Percentiles rank a stretch among this genome's conserved stretches.
phyloP scores from a whole-genome alignment of 371 early-diverging fungal species.

The Syncephalastrum sp. region DNA sequence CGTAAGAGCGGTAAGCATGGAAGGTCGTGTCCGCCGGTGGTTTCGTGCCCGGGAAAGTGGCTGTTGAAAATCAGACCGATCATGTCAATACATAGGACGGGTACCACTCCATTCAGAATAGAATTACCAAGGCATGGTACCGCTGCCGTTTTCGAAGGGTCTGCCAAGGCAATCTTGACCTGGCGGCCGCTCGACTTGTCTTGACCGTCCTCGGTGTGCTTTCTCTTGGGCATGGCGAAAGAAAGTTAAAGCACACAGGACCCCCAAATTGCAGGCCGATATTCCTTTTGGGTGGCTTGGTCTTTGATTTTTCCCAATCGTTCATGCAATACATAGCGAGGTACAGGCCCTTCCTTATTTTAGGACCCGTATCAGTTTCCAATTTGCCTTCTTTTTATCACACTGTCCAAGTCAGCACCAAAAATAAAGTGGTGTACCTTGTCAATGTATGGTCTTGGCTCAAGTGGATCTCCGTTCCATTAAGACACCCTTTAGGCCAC shows the following conservation, averaged over 20 bases:
- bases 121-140: constrained; percentile 36
- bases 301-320: no score
- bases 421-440: no score
- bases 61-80: constrained; percentile 17
- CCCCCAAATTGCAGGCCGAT: neutral
- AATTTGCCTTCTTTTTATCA: no score
- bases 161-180: constrained; percentile 15
- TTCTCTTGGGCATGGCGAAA: constrained; percentile 19
- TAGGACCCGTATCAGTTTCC: no score
- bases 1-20: constrained; percentile 24
- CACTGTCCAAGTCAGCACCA: no score
- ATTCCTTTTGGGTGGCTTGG: no score
- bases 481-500: no score
- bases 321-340: no score
- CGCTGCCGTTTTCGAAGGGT: constrained; percentile 14
- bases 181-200: constrained; percentile 6
- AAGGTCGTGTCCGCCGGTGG: constrained; percentile 33
- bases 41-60: constrained; percentile 44
- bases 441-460: no score
- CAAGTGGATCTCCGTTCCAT: no score
- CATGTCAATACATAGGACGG: neutral
- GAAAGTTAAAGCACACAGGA: constrained; percentile 6
- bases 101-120: neutral
- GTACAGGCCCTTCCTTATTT: no score
- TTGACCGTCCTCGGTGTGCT: constrained; percentile 11